Conservation (phyloP, 352 stramenopile species). For the Thalassiosira exigua region DNA sequence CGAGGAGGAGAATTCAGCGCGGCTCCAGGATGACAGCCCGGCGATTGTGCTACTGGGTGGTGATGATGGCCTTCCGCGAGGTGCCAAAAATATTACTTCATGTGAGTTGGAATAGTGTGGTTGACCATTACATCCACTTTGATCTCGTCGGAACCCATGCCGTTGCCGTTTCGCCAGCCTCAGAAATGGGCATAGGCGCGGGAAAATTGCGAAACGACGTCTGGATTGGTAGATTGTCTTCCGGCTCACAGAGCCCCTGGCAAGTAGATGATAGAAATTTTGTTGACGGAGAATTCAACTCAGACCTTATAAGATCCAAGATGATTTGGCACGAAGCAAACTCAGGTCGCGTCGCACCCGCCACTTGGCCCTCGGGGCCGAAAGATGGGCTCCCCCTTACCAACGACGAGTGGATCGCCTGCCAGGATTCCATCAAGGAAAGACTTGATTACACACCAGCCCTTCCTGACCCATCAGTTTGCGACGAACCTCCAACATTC, state of each 20-base stretch:
- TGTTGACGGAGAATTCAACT: conserved; percentile 15
- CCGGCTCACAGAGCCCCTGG: conserved; percentile 51
- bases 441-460: conserved; percentile 37
- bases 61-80: conserved; percentile 68
- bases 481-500: conserved; percentile 48
- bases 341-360: conserved; percentile 60
- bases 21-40: conserved; percentile 28
- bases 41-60: conserved; percentile 76
- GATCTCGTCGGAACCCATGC: too few species aligned
- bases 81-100: conserved; percentile 37
- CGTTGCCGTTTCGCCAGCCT: too few species aligned
- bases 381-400: conserved; percentile 50
- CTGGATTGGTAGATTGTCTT: conserved; percentile 62
- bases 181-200: conserved; percentile 37
- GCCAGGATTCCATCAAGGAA: conserved; percentile 72
- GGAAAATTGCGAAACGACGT: conserved; percentile 82
- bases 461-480: conserved; percentile 53
- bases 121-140: too few species aligned
- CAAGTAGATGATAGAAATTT: conserved; percentile 61
- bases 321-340: conserved; percentile 76
- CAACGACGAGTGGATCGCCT: conserved; percentile 85
- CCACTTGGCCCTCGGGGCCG: conserved; percentile 41
- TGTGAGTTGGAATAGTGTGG: conserved; percentile 16
- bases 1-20: conserved; percentile 57
- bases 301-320: conserved; percentile 62